These are phyloP conservation scores for Calonectria pseudoreteaudii DNA, from an alignment of 2,329 filamentous ascomycete genomes.

Conservation along the genomic window DNA sequence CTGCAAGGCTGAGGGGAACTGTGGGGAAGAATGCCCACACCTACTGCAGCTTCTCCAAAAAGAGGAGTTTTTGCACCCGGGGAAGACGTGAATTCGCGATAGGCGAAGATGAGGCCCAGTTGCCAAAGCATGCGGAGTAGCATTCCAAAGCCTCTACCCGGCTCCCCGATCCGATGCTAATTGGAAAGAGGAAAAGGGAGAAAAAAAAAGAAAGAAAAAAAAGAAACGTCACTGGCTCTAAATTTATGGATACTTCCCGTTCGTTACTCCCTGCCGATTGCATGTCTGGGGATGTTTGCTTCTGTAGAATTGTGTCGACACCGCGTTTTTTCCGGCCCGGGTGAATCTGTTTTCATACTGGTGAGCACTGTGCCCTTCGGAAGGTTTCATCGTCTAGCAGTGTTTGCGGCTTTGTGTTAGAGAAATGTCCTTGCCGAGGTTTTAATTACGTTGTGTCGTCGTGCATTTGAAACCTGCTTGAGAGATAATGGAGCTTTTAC, in stretches of 20 bases:
- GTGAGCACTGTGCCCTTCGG: neutral
- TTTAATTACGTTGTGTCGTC: neutral
- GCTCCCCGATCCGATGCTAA: neutral
- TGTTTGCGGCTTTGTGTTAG: neutral
- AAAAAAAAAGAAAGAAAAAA: too few species aligned
- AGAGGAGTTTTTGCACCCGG: neutral
- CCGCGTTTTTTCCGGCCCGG: neutral
- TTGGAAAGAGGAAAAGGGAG: too few species aligned
- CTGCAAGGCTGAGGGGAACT: slow-evolving; percentile 38
- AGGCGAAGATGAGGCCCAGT: neutral
- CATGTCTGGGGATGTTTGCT: neutral
- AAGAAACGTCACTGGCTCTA: neutral
- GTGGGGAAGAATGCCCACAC: neutral
- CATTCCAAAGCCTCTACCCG: neutral
- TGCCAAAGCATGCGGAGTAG: neutral
- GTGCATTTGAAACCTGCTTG: neutral
- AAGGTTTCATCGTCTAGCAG: neutral
- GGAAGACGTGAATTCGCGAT: neutral
- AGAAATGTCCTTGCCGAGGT: neutral
- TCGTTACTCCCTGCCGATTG: neutral
- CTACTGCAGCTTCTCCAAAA: neutral
- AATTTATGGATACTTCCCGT: neutral
- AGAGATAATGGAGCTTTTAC: neutral
- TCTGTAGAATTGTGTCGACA: neutral
- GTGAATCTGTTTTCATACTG: neutral